Percentiles rank a stretch among this genome's conserved stretches.
phyloP scores from a whole-genome alignment of 192 early-diverging fungal genomes.

The Borealophlyctis nickersoniae region DNA sequence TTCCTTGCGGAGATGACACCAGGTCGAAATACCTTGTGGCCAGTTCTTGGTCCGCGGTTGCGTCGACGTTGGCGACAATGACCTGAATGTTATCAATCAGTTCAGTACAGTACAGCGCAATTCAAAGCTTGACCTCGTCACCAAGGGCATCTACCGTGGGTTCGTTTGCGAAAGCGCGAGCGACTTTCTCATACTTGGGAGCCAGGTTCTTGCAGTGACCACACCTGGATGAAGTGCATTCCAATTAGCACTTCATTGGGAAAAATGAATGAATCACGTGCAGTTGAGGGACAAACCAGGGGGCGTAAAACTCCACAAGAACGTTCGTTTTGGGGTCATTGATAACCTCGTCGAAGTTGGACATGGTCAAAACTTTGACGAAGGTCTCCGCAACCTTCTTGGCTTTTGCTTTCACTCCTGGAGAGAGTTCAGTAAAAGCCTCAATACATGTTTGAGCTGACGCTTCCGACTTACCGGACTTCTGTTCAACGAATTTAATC shows the following conservation, averaged over 20 bases:
- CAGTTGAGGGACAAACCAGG: constrained; percentile 73
- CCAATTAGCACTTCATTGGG: no score
- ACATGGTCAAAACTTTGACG: constrained; percentile 68
- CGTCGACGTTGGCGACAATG: constrained; percentile 89
- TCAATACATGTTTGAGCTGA: no score
- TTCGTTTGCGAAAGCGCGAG: constrained; percentile 73
- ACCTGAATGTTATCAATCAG: no score
- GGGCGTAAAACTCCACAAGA: constrained; percentile 91
- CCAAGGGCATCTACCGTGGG: constrained; percentile 51
- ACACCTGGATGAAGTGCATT: constrained; percentile 15
- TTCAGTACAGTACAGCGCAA: no score
- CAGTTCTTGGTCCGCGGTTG: constrained; percentile 62
- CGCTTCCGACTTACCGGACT: constrained; percentile 64
- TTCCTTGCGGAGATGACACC: no score
- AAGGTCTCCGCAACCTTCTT: constrained; percentile 64
- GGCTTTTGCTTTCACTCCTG: constrained; percentile 62
- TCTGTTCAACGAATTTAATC: constrained; percentile 70
- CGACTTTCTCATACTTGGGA: constrained; percentile 89
- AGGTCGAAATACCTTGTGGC: no score
- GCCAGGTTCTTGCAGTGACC: constrained; percentile 82
- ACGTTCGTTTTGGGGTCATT: constrained; percentile 68
- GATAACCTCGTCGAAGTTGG: constrained; percentile 72
- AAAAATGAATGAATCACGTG: no score
- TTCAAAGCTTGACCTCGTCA: no score
- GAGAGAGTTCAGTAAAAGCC: no score